phyloP scores from a whole-genome alignment of 768 basidiomycete species.

The Gloeophyllum trabeum region DNA sequence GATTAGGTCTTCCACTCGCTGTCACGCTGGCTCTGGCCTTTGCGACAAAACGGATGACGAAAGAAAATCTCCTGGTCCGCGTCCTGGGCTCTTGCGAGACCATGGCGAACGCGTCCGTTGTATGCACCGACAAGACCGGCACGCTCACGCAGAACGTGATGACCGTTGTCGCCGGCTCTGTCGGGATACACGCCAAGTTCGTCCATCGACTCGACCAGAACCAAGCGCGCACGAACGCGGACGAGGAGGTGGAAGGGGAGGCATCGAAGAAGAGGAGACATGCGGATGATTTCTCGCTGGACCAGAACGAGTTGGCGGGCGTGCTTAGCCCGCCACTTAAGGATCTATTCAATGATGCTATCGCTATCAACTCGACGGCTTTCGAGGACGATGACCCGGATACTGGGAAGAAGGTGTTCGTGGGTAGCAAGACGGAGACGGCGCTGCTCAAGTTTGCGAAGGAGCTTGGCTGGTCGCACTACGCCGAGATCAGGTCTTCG shows the following conservation, averaged over 20 bases:
- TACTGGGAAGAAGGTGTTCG: constrained; percentile 48
- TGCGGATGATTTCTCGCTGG: constrained; percentile 74
- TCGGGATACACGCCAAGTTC: constrained; percentile 93
- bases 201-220: constrained; percentile 71
- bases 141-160: constrained; percentile 93
- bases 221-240: constrained; percentile 57
- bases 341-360: constrained; percentile 70
- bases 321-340: constrained; percentile 50
- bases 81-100: constrained; percentile 96
- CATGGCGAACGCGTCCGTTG: constrained; percentile 95
- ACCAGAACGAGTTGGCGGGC: constrained; percentile 57
- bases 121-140: constrained; percentile 95
- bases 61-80: constrained; percentile 89
- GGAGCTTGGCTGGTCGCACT: constrained; percentile 67
- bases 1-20: constrained; percentile 77
- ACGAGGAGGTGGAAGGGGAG: constrained; percentile 28
- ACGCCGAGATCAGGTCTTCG: constrained; percentile 50
- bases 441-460: constrained; percentile 81
- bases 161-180: constrained; percentile 92
- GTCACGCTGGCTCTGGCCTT: constrained; percentile 95
- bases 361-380: constrained; percentile 89
- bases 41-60: constrained; percentile 97
- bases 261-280: constrained; percentile 31
- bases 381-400: constrained; percentile 73
- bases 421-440: constrained; percentile 94